phyloP scores from a whole-genome alignment of 164 flowering plant genomes.

The Tinospora cordifolia region DNA sequence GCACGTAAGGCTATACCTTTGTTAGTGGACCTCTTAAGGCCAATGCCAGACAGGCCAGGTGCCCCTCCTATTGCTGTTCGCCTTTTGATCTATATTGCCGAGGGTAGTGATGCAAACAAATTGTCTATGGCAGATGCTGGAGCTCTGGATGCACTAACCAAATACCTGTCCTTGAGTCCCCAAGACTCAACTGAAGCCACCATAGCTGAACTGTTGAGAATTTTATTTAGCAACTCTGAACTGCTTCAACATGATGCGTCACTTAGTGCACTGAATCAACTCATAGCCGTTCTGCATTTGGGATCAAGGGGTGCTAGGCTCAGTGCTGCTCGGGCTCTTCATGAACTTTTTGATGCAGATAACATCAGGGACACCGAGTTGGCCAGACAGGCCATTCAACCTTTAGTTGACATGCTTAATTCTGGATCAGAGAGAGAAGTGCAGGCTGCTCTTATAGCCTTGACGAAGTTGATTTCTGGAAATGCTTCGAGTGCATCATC shows the following conservation, averaged over 20 bases:
- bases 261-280: slow-evolving; percentile 58
- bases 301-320: slow-evolving; percentile 71
- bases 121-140: slow-evolving; percentile 84
- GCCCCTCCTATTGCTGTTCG: slow-evolving; percentile 68
- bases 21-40: slow-evolving; percentile 76
- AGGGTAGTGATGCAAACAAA: slow-evolving; percentile 70
- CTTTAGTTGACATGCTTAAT: slow-evolving; percentile 71
- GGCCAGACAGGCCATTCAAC: slow-evolving; percentile 66
- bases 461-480: slow-evolving; percentile 54
- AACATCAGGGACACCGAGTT: slow-evolving; percentile 57
- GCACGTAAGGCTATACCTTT: slow-evolving; percentile 73
- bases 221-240: slow-evolving; percentile 60
- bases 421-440: slow-evolving; percentile 56
- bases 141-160: slow-evolving; percentile 71
- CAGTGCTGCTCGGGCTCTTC: slow-evolving; percentile 70
- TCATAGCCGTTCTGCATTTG: slow-evolving; percentile 69
- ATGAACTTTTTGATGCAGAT: slow-evolving; percentile 67
- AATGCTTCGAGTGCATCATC: slow-evolving; percentile 17
- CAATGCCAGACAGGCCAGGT: slow-evolving; percentile 78
- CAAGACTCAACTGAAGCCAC: slow-evolving; percentile 65
- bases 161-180: slow-evolving; percentile 76
- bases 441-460: slow-evolving; percentile 50
- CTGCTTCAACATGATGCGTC: slow-evolving; percentile 60
- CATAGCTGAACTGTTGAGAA: slow-evolving; percentile 57
- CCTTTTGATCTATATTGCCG: slow-evolving; percentile 60